These are phyloP conservation scores for Parasitella parasitica DNA, from an alignment of 371 early-diverging fungal species.

Conservation along the genomic window DNA sequence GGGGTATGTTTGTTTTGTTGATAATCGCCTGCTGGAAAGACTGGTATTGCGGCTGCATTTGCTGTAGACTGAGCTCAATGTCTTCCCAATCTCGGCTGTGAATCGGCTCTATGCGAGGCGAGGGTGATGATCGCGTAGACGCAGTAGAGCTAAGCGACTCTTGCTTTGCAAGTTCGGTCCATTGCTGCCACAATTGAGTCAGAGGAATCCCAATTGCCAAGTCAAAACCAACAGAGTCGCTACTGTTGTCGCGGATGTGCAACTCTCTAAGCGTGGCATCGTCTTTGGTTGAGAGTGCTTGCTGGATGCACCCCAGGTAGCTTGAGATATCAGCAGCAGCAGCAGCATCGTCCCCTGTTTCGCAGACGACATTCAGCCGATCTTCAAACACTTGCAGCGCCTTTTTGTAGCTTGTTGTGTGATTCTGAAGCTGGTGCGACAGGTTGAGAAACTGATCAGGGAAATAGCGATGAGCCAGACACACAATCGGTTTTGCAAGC, in stretches of 20 bases:
- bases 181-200: slow-evolving; percentile 11
- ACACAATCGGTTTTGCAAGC: slow-evolving; percentile 23
- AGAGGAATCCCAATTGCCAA: background rate
- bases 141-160: background rate
- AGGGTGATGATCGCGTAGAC: background rate
- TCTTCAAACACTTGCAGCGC: background rate
- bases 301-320: background rate
- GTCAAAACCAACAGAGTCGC: background rate
- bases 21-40: background rate
- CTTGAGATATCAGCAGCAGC: background rate
- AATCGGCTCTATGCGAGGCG: slow-evolving; percentile 2
- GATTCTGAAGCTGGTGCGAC: background rate
- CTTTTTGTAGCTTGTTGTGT: background rate
- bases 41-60: background rate
- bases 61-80: background rate
- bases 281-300: background rate
- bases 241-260: background rate
- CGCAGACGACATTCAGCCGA: background rate
- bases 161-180: slow-evolving; percentile 1
- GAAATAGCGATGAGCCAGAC: slow-evolving; percentile 39
- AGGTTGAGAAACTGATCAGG: slow-evolving; percentile 10
- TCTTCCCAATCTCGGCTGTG: slow-evolving; percentile 7
- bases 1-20: slow-evolving; percentile 3
- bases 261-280: background rate
- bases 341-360: background rate